Base-by-base conservation (phyloP, 495 filamentous ascomycete genomes). In the Hapsidospora chrysogenum region DNA sequence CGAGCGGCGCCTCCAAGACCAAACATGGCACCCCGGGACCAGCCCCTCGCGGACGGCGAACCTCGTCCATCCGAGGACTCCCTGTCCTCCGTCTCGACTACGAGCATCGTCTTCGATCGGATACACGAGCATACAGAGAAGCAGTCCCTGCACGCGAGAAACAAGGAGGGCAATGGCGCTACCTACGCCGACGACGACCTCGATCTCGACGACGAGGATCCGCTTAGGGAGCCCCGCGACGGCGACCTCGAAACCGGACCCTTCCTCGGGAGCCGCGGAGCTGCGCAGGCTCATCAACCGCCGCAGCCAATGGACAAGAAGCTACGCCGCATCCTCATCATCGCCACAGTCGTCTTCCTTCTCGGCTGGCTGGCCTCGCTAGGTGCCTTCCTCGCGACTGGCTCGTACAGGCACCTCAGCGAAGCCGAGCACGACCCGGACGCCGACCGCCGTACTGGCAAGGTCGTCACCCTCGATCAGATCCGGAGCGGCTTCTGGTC, bases 321-420 rank as follows among this genome's bases (percentile, higher is more conserved):
- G 26, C 60, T 74, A 33, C 70, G 76, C 42, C 64, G 72, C 34
- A 51, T 76, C 19, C 51, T 95, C 26, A 82, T 82, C 58, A 58
- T 80, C 20, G 43, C 86, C 15, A 70, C 70, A 5, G 57, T 60
- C 10, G 47, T 87, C 17, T 74, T 80, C 48, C 49, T 84, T 15
- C 78, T 76, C 6, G 76, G 76, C 35, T 97, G 89, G 89, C 45
- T 80, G 9, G 51, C 85, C 33, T 84, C 82, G 0, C 64, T 95
- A 26, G 62, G 78, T 26, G 56, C 80, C 29, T 92, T 87, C 54
- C 42, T 95, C 34, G 63, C 65, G 2, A 61, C 67, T 27, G 74
- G 76, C 42, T 56, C 68, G 27, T 81, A 81, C 53, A 64, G 70
- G 50, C 70, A 72, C 46, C 47, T 67, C 5, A 72, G 74, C 15